phyloP scores from a whole-genome alignment of 345 rosid genomes.

The Ricinus communis region DNA sequence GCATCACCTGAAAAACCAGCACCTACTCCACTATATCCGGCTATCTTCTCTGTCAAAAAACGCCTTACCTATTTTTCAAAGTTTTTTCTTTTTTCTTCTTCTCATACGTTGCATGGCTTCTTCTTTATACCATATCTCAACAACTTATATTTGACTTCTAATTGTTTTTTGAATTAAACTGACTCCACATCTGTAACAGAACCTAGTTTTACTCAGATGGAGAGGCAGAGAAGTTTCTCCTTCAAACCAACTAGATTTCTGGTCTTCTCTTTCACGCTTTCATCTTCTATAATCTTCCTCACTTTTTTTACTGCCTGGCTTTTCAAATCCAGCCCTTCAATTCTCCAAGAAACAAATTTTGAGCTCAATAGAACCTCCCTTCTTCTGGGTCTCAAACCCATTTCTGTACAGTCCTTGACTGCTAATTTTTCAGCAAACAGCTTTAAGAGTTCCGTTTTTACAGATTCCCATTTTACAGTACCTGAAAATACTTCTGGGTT shows the following conservation, averaged over 20 bases:
- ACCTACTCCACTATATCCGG: neutral
- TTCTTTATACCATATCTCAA: neutral
- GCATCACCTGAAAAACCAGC: constrained; percentile 1
- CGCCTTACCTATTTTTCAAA: neutral
- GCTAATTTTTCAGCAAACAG: constrained; percentile 32
- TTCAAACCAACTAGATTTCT: constrained; percentile 60
- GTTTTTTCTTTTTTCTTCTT: no score
- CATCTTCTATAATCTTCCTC: constrained; percentile 58
- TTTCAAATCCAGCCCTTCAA: constrained; percentile 50
- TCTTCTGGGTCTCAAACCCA: constrained; percentile 22
- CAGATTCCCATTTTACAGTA: constrained; percentile 30
- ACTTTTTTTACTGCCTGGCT: constrained; percentile 53
- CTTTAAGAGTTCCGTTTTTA: constrained; percentile 33
- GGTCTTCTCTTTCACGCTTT: constrained; percentile 48
- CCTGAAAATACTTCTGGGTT: constrained; percentile 47
- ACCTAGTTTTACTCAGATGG: constrained; percentile 47
- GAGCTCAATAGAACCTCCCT: constrained; percentile 38
- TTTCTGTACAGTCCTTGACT: constrained; percentile 26
- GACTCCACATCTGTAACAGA: neutral
- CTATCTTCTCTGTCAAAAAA: neutral
- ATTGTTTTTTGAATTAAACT: neutral
- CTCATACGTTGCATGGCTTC: neutral
- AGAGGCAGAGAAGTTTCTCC: constrained; percentile 76
- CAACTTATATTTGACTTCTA: neutral
- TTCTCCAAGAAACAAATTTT: constrained; percentile 36